Evolutionary conservation across 805 yeast genomes (phyloP), one percentile per base, ranked within the genome.

Genomic region (Teunomyces funiuensis): DNA sequence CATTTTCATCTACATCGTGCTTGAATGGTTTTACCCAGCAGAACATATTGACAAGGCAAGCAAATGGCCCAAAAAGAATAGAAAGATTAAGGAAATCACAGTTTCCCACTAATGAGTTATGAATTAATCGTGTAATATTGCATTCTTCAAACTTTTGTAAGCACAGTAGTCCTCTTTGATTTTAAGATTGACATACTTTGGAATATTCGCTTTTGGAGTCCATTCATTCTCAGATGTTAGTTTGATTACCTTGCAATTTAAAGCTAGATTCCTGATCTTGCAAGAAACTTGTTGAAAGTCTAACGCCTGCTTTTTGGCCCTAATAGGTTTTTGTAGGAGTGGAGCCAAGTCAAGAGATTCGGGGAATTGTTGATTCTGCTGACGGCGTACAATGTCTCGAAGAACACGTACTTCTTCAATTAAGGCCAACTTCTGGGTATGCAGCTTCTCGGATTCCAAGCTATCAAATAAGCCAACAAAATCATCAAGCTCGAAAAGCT

Each of bases 1-100:
- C 64, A 74, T 83, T 23, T 71, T 88, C 36, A 49, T 93, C 3
- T 75, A 73, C 41, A 61, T 71, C 28, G 37, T 88, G 2, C 66
- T 93, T 45, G 93, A 88, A 50, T 79, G 79, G 75, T 55, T 79
- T 33, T 83, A 75, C 53, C 98, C 98, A 0, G 65, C 73, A 13
- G 71, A 67, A 1, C 62, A 72, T 15, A 85, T 93, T n/a, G 97
- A 93, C 52, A 52, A 60, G 37, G 96, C 82, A 0, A 65, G 74
- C 2, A 88, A 89, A 60, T 90, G 97, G 97, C 96, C 89, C 1
- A 63, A 50, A 40, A 55, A 55, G 33, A 39, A 28, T 5, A 19
- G 14, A n/a, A 23, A 28, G 28, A 14, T 20, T 7, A 31, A 25
- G 10, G 29, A 16, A 3, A 26, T 14, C 5, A 16, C 13, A n/a